Conservation (phyloP, 1,284 basidiomycete species). For the Rhodotorula sp. region DNA sequence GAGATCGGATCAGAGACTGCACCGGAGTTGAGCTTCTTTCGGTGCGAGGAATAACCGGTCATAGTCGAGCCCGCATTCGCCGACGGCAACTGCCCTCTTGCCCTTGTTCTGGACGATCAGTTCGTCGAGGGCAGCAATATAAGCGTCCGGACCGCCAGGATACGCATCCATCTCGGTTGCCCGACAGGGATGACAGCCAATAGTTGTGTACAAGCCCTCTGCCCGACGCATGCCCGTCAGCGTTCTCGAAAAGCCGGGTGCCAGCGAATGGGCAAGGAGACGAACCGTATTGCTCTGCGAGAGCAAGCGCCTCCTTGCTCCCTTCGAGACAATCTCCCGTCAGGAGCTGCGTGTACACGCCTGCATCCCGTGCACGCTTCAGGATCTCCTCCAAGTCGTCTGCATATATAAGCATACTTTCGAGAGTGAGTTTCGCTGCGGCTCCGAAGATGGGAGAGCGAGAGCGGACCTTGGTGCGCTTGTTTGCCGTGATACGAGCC, state of each 20-base stretch:
- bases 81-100: conserved; percentile 55
- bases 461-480: conserved; percentile 45
- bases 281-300: conserved; percentile 62
- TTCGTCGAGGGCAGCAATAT: conserved; percentile 62
- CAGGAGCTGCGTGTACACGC: conserved; percentile 73
- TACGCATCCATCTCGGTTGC: conserved; percentile 68
- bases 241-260: neutral
- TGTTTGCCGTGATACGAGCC: conserved; percentile 54
- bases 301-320: conserved; percentile 60
- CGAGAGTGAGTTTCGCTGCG: too few relatives aligned
- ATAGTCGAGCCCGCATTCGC: conserved; percentile 87
- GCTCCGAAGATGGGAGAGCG: neutral
- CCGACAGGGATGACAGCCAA: conserved; percentile 85
- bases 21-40: conserved; percentile 38
- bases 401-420: conserved; percentile 36
- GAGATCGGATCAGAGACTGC: neutral
- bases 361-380: conserved; percentile 61
- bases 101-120: conserved; percentile 59
- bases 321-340: conserved; percentile 75
- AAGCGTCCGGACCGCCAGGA: conserved; percentile 62
- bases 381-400: conserved; percentile 69
- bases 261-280: neutral
- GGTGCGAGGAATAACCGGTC: conserved; percentile 73
- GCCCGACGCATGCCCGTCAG: neutral
- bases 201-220: conserved; percentile 66